Evolutionary conservation across 2,329 filamentous ascomycete genomes (phyloP), one percentile per base, ranked within the genome.

Genomic region (Colletotrichum truncatum): DNA sequence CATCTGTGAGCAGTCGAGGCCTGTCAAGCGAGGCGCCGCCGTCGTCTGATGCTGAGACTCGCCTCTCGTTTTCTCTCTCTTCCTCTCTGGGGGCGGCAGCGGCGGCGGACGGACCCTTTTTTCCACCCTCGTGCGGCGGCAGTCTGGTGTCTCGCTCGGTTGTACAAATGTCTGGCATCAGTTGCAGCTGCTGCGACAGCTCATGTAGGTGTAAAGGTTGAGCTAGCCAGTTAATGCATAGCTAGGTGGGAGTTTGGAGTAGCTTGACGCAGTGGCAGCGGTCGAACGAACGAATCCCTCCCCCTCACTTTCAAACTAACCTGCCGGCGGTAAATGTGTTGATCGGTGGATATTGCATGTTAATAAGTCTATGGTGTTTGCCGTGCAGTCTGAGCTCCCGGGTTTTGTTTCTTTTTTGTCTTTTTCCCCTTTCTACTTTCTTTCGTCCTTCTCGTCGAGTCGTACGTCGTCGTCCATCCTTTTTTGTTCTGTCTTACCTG

Each of bases 31-130:
- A 58, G 34, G 45, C 43, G 55, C 18, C 28, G 48, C 39, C 38
- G 34, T 65, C 36, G 48, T 65, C 62, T 41, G 56, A 64, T 54
- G 41, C 56, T 65, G 49, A 54, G 48, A 64, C 60, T 16, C 16
- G 11, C 18, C 39, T 54, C 34, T 32, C 11, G 30, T 14, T 25
- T 21, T 2, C 30, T 36, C 21, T 16, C 16, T n/a, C 30, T n/a
- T n/a, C n/a, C n/a, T n/a, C n/a, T n/a, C n/a, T n/a, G n/a, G n/a
- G n/a, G n/a, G n/a, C n/a, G n/a, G n/a, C n/a, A n/a, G n/a, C n/a
- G n/a, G n/a, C n/a, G n/a, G 36, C n/a, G 36, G 36, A 18, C 36
- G 36, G 36, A n/a, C 36, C n/a, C n/a, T 16, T 38, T n/a, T n/a
- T n/a, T n/a, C n/a, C n/a, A n/a, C n/a, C n/a, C n/a, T n/a, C n/a